Conservation (phyloP, 257 asterid species). For the Solanum etuberosum region DNA sequence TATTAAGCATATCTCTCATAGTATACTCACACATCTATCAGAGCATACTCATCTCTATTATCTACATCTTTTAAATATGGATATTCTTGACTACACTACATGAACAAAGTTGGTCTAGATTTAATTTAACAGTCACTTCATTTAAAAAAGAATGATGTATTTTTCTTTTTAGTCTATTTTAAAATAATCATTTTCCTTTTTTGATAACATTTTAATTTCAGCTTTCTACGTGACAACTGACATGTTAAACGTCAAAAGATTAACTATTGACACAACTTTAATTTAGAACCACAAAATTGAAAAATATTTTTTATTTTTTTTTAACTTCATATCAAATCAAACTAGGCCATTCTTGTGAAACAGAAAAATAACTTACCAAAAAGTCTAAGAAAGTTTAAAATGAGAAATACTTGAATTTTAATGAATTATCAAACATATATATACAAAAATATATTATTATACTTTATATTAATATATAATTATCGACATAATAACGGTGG, state of each 20-base stretch:
- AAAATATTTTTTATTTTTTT: no score
- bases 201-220: no score
- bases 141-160: no score
- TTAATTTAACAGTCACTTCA: not conserved
- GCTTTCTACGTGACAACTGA: rapidly evolving
- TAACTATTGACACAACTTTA: no score
- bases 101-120: not conserved
- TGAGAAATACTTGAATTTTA: not conserved
- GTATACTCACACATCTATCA: not conserved
- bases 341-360: no score
- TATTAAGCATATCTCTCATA: not conserved
- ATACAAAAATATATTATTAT: no score
- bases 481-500: not conserved
- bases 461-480: not conserved
- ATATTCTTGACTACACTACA: not conserved
- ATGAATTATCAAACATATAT: not conserved
- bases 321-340: no score
- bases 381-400: not conserved
- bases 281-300: no score
- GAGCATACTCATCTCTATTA: not conserved
- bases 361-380: no score
- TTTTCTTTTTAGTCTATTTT: no score
- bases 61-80: not conserved
- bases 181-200: no score
- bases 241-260: not conserved